Conservation (phyloP, 768 basidiomycete species). For the Paxillus involutus region DNA sequence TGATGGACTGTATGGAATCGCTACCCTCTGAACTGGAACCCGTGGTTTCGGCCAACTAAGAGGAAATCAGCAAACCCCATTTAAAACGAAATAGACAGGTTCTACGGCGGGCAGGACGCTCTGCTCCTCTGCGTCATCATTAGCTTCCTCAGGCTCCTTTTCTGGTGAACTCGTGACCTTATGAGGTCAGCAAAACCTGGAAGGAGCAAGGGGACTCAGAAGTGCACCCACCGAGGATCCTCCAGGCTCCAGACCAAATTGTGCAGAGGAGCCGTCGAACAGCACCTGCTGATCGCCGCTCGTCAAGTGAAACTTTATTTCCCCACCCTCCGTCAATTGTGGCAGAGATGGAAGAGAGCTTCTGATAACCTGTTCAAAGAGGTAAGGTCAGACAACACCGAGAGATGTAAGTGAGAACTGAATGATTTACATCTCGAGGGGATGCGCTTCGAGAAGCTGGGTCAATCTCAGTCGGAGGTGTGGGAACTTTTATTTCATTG, state of each 20-base stretch:
- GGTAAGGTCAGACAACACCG: background rate
- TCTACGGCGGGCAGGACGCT: background rate
- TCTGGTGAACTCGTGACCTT: too few relatives aligned
- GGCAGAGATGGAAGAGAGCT: background rate
- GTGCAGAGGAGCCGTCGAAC: background rate
- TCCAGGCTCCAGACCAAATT: background rate
- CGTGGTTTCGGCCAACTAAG: background rate
- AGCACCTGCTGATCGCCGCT: background rate
- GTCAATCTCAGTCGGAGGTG: background rate
- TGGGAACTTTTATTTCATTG: background rate
- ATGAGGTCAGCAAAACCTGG: background rate
- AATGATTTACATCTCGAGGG: background rate
- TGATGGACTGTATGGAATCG: background rate
- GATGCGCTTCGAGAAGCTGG: background rate
- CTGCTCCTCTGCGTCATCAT: background rate
- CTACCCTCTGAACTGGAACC: background rate
- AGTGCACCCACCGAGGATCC: background rate
- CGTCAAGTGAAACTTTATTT: background rate
- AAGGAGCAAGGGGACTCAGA: too few relatives aligned
- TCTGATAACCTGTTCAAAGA: background rate
- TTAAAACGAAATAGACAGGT: background rate
- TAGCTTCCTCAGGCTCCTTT: background rate
- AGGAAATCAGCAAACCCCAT: background rate
- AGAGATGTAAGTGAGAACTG: background rate
- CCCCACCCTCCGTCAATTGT: background rate